Evolutionary conservation across 768 basidiomycete species (phyloP), one percentile per base, ranked within the genome.

Genomic region (Guyanaporus albipodus): DNA sequence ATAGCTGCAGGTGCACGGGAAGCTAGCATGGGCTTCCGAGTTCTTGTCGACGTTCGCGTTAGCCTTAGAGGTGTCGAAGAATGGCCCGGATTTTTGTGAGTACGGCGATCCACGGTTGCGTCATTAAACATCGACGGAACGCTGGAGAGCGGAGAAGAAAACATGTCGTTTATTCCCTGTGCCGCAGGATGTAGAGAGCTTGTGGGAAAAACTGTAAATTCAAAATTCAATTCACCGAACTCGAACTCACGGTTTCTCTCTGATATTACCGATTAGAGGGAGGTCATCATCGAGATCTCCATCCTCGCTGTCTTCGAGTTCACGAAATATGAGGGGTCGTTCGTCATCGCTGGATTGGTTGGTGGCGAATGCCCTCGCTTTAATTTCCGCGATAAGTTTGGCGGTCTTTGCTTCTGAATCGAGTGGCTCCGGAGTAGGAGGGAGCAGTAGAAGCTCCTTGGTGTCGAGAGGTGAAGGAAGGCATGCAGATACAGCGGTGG

Each of bases 361-460:
- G 18, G 66, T 70, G 36, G 77, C 79, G 38, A 69, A 73, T 6
- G 79, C 83, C 50, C 70, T 73, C n/a, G 77, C 80, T 66, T 76
- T 85, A 50, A 87, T 85, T 28, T 78, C 70, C 7, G 76, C 81
- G 37, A 88, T 80, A 24, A 86, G 70, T 55, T 73, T 69, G 14
- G 75, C 75, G 3, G 85, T 71, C 60, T 80, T 85, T 29, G 59
- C 39, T 42, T 67, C 61, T 0, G 57, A 39, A 42, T 69, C 62
- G 6, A 72, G 52, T 4, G 66, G 53, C 26, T 60, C 41, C 1
- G 70, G 70, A 0, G 67, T 67, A 24, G 59, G 48, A 6, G 67
- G 67, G 10, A 60, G 50, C 9, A 61, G 57, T 1, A 47, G 49
- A 19, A 51, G 40, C 8, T 55, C 55, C 14, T 49, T 42, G 7